Evolutionary conservation across 176 grass and related monocot genomes (phyloP), one percentile per base, ranked within the genome.

Genomic region (Puya raimondii): DNA sequence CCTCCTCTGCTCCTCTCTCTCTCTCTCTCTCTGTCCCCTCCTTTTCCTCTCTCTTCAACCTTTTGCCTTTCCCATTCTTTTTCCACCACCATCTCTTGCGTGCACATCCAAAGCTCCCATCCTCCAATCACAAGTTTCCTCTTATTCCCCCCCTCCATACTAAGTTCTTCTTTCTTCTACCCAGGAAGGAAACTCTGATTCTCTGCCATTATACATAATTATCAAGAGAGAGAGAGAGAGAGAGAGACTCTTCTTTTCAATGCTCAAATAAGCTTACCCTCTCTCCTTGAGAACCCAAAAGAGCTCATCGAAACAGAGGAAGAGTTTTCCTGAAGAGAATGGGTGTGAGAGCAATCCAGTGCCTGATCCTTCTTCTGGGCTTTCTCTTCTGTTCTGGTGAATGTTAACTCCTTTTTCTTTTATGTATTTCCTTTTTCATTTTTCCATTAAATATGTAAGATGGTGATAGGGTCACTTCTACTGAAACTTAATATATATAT

Each of bases 381-480:
- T 48, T 88, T 5, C 51, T 91, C 70, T 53, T 47, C 65, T 85
- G 71, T 69, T 71, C 72, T 53, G 93, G 93, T 97, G 67, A 80
- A 85, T 76, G 21, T 11, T 63, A 42, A 25, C n/a, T 16, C 77
- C 2, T 66, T 11, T 51, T 42, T 12, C 29, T 3, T 48, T 67
- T 64, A 3, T 70, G 11, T 16, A 72, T 47, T 73, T 12, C 9
- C n/a, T 74, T 17, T 2, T 2, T 2, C 0, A 22, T 11, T 74
- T 11, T 61, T 53, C 13, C 23, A 25, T 53, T 3, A 23, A 66
- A 23, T 50, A 11, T 49, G 71, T 52, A 2, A 18, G 65, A 64
- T 22, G 9, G 3, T 23, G 21, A 15, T 33, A 49, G 59, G 13
- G 7, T 47, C 23, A 20, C 26, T 50, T 42, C 33, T 42, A 5